phyloP scores from a whole-genome alignment of 257 asterid genomes.

The Knoxia roxburghii region DNA sequence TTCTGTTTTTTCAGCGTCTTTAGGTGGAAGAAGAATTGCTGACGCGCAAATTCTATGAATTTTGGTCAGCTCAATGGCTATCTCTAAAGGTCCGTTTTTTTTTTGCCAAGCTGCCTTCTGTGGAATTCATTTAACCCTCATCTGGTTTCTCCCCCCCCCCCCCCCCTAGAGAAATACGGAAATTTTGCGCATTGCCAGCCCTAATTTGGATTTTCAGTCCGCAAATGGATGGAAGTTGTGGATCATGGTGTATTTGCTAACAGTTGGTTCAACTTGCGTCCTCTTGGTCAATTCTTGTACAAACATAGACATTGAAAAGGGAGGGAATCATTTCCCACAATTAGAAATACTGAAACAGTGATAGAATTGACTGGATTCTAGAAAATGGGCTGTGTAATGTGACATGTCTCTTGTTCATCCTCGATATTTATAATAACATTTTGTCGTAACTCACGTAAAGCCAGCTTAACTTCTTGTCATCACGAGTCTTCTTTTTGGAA shows the following conservation, averaged over 20 bases:
- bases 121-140: neutral
- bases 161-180: neutral
- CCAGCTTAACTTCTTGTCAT: neutral
- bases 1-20: constrained; percentile 2
- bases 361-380: neutral
- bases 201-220: neutral
- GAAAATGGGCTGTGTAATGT: too few species aligned
- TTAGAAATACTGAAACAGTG: too few species aligned
- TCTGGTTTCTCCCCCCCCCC: neutral
- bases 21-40: constrained; percentile 88
- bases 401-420: neutral
- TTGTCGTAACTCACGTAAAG: neutral
- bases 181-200: neutral
- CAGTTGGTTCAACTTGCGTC: too few species aligned
- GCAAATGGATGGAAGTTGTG: neutral
- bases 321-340: too few species aligned
- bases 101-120: neutral
- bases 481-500: neutral
- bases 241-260: neutral
- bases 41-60: constrained; percentile 78
- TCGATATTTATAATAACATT: neutral
- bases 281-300: neutral
- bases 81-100: constrained; percentile 31
- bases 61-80: constrained; percentile 51
- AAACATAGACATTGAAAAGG: neutral